Base-by-base conservation (phyloP, 306 rosid species). In the Luffa acutangula region DNA sequence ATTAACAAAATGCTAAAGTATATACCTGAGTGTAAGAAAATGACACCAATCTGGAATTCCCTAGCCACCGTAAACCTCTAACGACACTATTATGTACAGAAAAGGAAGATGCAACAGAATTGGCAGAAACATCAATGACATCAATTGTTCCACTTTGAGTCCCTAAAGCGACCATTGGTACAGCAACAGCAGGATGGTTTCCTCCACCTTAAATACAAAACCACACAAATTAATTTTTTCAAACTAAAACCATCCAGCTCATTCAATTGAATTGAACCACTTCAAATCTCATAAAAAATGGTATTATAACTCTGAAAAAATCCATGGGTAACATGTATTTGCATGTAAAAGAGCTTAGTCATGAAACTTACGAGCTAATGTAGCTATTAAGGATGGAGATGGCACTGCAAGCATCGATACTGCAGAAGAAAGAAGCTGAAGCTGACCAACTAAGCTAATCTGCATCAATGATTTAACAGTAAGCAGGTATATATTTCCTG, bases 21-120 rank as follows among this genome's bases (percentile, higher is more conserved):
- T 66, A 67, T 88, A 95, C 99, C 97, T 93, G 93, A 82, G 82
- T 82, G 83, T 91, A 96, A 76, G 99, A 96, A 90, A 96, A 96
- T 12, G 99, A 96, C 87, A 93, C 99, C 85, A 96, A 77, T 86
- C 99, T 91, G 49, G 99, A 96, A 87, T 96, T 96, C 82, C 99
- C 99, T 18, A 96, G 98, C 99, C 99, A 96, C 64, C 99, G 88
- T 75, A 96, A 83, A 72, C 98, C 99, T 89, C 97, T 89, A 86
- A 96, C 94, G 39, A 80, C 83, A 69, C 91, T 89, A 78, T 81
- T 89, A 83, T 93, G 99, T 65, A 96, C 96, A 56, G 92, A 88
- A 87, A 93, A 89, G 86, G 94, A 91, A 79, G 93, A 88, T 63
- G 99, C 78, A 57, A 96, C 91, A 58, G 97, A 93, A 88, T 91